Evolutionary conservation across 2,329 filamentous ascomycete genomes (phyloP).

Genomic region (Neonectria magnoliae): DNA sequence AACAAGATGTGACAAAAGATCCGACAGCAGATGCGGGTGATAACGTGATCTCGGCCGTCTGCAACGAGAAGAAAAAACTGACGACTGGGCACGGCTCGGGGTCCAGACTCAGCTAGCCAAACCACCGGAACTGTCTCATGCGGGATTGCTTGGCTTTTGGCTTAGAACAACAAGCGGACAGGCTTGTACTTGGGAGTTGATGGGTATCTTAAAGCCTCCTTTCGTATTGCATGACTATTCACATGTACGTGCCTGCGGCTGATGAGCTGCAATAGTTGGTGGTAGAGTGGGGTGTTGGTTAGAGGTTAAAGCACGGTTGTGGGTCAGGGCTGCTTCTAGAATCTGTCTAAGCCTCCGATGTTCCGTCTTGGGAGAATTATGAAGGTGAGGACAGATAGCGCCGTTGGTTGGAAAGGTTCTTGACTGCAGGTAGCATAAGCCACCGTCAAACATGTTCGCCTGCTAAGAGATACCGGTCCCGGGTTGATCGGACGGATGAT

Average conservation of each 20-base stretch:
- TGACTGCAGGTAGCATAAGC: background rate
- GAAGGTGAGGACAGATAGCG: background rate
- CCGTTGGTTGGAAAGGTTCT: background rate
- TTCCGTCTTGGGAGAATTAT: background rate
- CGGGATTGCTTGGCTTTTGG: slow-evolving; percentile 9
- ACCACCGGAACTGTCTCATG: slow-evolving; percentile 21
- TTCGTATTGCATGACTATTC: background rate
- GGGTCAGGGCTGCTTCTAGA: background rate
- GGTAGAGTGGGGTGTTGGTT: background rate
- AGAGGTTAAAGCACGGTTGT: background rate
- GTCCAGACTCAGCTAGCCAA: slow-evolving; percentile 10
- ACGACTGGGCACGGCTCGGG: slow-evolving; percentile 19
- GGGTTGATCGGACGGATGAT: slow-evolving; percentile 5
- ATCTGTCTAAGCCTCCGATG: background rate
- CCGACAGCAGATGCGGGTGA: slow-evolving; percentile 19
- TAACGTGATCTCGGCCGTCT: slow-evolving; percentile 40
- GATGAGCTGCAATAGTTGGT: slow-evolving; percentile 1
- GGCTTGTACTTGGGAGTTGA: background rate
- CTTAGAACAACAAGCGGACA: slow-evolving; percentile 7
- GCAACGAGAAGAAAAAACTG: slow-evolving; percentile 30
- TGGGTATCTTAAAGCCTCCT: background rate
- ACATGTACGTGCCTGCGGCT: background rate
- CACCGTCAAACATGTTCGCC: slow-evolving; percentile 8
- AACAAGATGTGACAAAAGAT: background rate
- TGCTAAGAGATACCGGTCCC: background rate